These are phyloP conservation scores for Wickerhamiella musiphila DNA, from an alignment of 805 yeast genomes.

Conservation along the genomic window DNA sequence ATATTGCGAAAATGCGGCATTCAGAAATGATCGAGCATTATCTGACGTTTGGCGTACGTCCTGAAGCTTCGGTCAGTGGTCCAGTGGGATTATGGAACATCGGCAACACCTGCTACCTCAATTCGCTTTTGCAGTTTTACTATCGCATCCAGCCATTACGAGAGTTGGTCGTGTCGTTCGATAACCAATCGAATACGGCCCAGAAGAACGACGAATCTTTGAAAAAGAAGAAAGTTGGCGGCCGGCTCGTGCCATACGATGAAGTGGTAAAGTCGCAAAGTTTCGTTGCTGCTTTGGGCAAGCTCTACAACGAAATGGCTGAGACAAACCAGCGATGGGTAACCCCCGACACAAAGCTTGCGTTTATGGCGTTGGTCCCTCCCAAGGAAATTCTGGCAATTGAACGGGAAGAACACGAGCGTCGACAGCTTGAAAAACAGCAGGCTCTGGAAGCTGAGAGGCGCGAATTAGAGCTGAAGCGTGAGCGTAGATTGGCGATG, in stretches of 20 bases:
- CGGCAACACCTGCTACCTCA: slow-evolving; percentile 85
- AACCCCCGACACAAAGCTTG: slow-evolving; percentile 67
- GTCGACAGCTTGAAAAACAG: slow-evolving; percentile 1
- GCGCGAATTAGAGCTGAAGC: neutral
- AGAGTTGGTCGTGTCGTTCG: slow-evolving; percentile 18
- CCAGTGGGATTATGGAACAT: slow-evolving; percentile 90
- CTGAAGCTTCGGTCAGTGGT: slow-evolving; percentile 20
- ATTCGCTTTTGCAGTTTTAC: slow-evolving; percentile 71
- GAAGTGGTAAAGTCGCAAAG: slow-evolving; percentile 73
- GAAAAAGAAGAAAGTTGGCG: slow-evolving; percentile 59
- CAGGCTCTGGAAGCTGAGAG: neutral
- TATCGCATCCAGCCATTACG: slow-evolving; percentile 74
- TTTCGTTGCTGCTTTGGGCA: slow-evolving; percentile 56
- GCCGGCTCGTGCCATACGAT: slow-evolving; percentile 56
- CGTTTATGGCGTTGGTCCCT: slow-evolving; percentile 58
- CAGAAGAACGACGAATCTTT: neutral
- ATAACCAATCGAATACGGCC: neutral
- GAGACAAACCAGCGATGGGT: slow-evolving; percentile 45
- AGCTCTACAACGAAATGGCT: slow-evolving; percentile 53
- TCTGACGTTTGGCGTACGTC: slow-evolving; percentile 36
- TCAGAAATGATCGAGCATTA: slow-evolving; percentile 41
- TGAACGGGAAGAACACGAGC: slow-evolving; percentile 10
- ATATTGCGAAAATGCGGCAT: slow-evolving; percentile 35
- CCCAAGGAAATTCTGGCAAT: slow-evolving; percentile 18
- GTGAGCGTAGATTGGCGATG: neutral